Evolutionary conservation across 2,329 filamentous ascomycete genomes (phyloP).

Genomic region (Penicillium sp.): DNA sequence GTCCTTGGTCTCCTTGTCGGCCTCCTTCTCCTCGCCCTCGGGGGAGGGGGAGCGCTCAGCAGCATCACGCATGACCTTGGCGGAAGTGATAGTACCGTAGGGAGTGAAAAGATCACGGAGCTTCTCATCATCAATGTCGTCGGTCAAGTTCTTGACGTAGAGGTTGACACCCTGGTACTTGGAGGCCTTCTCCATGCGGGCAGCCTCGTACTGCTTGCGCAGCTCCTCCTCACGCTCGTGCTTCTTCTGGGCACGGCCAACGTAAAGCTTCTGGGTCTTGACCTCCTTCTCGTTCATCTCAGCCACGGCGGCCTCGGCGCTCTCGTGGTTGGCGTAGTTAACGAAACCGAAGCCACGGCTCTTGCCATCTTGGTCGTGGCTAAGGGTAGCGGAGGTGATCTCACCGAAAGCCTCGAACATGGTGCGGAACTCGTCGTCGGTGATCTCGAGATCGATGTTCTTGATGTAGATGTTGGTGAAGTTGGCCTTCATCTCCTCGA

Average conservation of each 20-base stretch:
- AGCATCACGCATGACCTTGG: slow-evolving; percentile 97
- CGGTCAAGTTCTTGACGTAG: slow-evolving; percentile 98
- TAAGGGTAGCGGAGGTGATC: slow-evolving; percentile 92
- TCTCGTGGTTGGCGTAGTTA: slow-evolving; percentile 91
- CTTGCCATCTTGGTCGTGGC: slow-evolving; percentile 85
- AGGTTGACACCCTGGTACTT: slow-evolving; percentile 99
- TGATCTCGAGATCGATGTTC: slow-evolving; percentile 83
- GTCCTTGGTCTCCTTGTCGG: slow-evolving; percentile 50
- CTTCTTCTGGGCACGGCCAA: slow-evolving; percentile 99
- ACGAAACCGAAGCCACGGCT: slow-evolving; percentile 95
- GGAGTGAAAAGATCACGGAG: slow-evolving; percentile 88
- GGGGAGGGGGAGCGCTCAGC: slow-evolving; percentile 43
- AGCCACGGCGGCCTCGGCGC: slow-evolving; percentile 80
- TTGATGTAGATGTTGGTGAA: slow-evolving; percentile 99
- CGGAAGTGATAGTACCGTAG: slow-evolving; percentile 93
- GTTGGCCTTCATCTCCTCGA: slow-evolving; percentile 99
- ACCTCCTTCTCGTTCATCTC: slow-evolving; percentile 89
- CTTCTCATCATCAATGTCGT: slow-evolving; percentile 97
- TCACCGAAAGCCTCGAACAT: slow-evolving; percentile 90
- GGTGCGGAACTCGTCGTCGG: slow-evolving; percentile 90
- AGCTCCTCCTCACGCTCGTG: slow-evolving; percentile 99
- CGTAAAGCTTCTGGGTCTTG: slow-evolving; percentile 92
- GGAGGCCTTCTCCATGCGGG: slow-evolving; percentile 94
- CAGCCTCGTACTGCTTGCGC: slow-evolving; percentile 97
- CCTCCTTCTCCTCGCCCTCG: slow-evolving; percentile 52